phyloP scores from a whole-genome alignment of 805 yeast genomes.

The Ogataea zsoltii region DNA sequence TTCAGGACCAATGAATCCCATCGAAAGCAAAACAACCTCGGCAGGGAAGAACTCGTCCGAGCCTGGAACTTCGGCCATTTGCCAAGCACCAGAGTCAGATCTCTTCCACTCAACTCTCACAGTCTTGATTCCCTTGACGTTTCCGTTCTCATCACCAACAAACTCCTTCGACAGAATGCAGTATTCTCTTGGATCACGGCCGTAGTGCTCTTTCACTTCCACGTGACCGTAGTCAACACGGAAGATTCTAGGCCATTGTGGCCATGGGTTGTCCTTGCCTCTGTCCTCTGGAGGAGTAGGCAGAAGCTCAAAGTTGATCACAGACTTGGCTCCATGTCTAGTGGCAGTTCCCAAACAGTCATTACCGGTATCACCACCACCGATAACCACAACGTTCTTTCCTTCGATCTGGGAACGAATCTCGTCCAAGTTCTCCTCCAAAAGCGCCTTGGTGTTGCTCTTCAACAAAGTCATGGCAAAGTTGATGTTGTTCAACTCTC shows the following conservation, averaged over 20 bases:
- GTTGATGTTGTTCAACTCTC: conserved; percentile 85
- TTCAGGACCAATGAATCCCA: conserved; percentile 98
- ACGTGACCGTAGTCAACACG: conserved; percentile 97
- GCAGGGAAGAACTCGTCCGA: conserved; percentile 94
- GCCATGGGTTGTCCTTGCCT: conserved; percentile 98
- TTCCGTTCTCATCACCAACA: conserved; percentile 91
- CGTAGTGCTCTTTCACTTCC: conserved; percentile 92
- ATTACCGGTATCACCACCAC: conserved; percentile 99
- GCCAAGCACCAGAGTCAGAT: conserved; percentile 96
- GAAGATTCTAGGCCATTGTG: conserved; percentile 98
- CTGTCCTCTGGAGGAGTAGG: conserved; percentile 89
- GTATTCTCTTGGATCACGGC: conserved; percentile 96
- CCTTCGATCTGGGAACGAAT: conserved; percentile 73
- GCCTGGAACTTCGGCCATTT: conserved; percentile 96
- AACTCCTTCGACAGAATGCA: conserved; percentile 94
- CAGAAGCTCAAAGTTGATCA: conserved; percentile 87
- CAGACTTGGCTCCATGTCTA: conserved; percentile 95
- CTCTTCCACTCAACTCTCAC: conserved; percentile 98
- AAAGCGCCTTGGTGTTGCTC: conserved; percentile 85
- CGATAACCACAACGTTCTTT: conserved; percentile 92
- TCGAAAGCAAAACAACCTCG: conserved; percentile 87
- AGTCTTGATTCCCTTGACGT: conserved; percentile 92
- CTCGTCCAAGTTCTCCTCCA: conserved; percentile 76
- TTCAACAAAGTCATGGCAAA: conserved; percentile 92
- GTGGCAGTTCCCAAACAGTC: conserved; percentile 98